phyloP scores from a whole-genome alignment of 1,284 basidiomycete species.

The Sporisorium exsertum region DNA sequence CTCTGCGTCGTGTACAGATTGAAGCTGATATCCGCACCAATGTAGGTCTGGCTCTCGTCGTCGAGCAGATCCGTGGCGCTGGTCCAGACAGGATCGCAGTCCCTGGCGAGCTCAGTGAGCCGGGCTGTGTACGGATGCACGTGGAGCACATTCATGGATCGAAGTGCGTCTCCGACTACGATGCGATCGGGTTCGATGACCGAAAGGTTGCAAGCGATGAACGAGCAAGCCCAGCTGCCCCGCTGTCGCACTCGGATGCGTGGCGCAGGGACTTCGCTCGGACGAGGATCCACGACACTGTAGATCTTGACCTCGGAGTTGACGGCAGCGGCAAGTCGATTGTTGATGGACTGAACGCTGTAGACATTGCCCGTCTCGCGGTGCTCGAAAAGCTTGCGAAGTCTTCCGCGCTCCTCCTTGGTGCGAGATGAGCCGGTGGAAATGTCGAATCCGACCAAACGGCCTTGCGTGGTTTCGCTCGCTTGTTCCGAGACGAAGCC shows the following conservation, averaged over 20 bases:
- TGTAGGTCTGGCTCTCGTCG: constrained; percentile 53
- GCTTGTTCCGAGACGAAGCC: constrained; percentile 40
- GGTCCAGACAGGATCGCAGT: constrained; percentile 67
- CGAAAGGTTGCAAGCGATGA: constrained; percentile 60
- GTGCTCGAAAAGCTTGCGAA: constrained; percentile 42
- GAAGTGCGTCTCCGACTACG: constrained; percentile 64
- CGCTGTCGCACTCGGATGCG: constrained; percentile 30
- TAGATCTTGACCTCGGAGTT: constrained; percentile 62
- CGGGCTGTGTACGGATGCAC: constrained; percentile 40
- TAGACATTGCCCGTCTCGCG: constrained; percentile 62
- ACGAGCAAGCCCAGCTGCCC: constrained; percentile 63
- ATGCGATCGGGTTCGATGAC: constrained; percentile 40
- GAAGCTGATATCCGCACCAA: constrained; percentile 65
- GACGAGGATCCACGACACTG: constrained; percentile 24
- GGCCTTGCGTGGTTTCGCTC: constrained; percentile 49
- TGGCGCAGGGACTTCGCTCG: constrained; percentile 11
- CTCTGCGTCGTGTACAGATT: constrained; percentile 64
- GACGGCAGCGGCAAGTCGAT: constrained; percentile 56
- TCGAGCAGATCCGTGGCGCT: constrained; percentile 56
- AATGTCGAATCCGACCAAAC: constrained; percentile 51
- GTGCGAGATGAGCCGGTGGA: constrained; percentile 29
- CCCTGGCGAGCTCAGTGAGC: constrained; percentile 61
- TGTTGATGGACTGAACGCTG: constrained; percentile 42
- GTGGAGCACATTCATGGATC: constrained; percentile 62
- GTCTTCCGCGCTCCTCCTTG: constrained; percentile 25